Base-by-base conservation (phyloP, 306 rosid genomes). In the Quercus rubra region DNA sequence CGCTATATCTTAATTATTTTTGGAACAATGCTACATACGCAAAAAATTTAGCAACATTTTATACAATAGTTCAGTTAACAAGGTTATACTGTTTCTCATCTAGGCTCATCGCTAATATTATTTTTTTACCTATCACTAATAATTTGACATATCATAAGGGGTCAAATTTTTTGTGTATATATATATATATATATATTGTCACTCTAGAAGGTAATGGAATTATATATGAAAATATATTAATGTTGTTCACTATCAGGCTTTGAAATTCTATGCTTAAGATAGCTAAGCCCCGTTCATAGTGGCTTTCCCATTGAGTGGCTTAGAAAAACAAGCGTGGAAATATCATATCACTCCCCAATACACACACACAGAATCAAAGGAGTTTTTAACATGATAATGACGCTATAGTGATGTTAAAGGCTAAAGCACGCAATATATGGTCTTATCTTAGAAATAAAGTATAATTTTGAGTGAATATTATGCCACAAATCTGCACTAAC, bases 351-450 rank as follows among this genome's bases (percentile, higher is more conserved):
- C 54, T 12, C 54, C 54, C 54, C 54, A 1, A 49, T 3, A 49
- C 3, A 49, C 54, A 12, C 2, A 49, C 0, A 1, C 3, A 10
- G 6, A 27, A 28, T 3, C 1, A 14, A 54, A 14, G 5, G 3
- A 23, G 6, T 10, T 35, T 3, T n/a, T 27, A 11, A 82, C 27
- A 23, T 31, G 4, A 75, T 43, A 33, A 20, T 77, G 86, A 86
- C 72, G 82, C 68, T 23, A 25, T 3, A 20, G 30, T 79, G 91
- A 86, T 82, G 88, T 82, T 17, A 78, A 71, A 68, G 56, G 88
- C 84, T 17, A 78, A 71, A 68, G 56, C 82, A 86, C 90, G 83
- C 88, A 84, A 82, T 27, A 71, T 8, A n/a, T 67, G 8, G 4
- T 31, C 71, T 71, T 79, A n/a, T 76, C 74, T 80, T 66, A 4